These are phyloP conservation scores for Sicyos baderoa DNA, from an alignment of 306 rosid genomes.

Conservation along the genomic window DNA sequence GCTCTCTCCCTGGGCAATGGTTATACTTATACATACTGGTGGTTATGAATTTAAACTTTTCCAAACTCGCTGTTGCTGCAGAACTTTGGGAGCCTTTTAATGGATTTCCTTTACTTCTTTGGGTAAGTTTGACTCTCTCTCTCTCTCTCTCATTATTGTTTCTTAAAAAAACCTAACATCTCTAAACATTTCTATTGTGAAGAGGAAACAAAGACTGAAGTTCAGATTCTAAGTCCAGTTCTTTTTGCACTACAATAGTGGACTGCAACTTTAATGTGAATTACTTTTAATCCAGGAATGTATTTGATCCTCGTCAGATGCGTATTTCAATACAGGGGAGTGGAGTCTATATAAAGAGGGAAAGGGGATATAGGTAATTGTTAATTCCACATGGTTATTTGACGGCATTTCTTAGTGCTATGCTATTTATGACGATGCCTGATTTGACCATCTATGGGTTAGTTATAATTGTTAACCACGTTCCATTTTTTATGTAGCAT, in stretches of 20 bases:
- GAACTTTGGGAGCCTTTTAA: constrained; percentile 82
- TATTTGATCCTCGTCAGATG: constrained; percentile 96
- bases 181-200: background rate
- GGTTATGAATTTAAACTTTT: background rate
- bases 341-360: constrained; percentile 87
- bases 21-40: background rate
- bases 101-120: constrained; percentile 88
- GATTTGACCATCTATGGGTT: background rate
- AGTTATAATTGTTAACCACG: constrained; percentile 8
- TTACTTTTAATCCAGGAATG: constrained; percentile 45
- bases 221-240: too few relatives aligned
- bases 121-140: constrained; percentile 49
- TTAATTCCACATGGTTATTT: background rate
- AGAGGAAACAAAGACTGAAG: too few relatives aligned
- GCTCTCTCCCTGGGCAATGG: background rate
- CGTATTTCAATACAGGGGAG: constrained; percentile 94
- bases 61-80: constrained; percentile 32
- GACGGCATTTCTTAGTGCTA: background rate
- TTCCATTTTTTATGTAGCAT: constrained; percentile 47
- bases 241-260: background rate
- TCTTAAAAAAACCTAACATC: background rate
- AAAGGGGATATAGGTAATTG: constrained; percentile 87
- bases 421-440: background rate
- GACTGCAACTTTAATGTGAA: constrained; percentile 1
- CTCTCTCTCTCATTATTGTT: background rate